Base-by-base conservation (phyloP, 2,329 filamentous ascomycete genomes). In the Hypoxylon sp. region DNA sequence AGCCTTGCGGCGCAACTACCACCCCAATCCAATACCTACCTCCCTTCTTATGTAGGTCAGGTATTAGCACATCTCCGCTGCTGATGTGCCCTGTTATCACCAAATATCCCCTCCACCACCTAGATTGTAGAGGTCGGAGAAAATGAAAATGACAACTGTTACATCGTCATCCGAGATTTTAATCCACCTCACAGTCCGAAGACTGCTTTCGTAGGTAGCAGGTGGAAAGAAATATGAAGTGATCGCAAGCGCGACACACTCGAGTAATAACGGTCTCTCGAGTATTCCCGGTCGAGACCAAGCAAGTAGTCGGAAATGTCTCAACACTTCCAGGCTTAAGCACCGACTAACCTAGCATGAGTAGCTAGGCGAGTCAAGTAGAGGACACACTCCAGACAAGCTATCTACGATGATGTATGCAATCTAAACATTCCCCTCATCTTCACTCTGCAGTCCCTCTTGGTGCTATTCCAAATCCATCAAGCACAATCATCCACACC, bases 381-480 rank as follows among this genome's bases (percentile, higher is more conserved):
- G 45, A 25, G 65, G 62, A 52, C 28, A 48, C 52, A 65, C 49
- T 36, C 66, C 69, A 53, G 58, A 59, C 63, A 65, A 63, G 59
- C 69, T 72, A 72, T 72, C 69, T 72, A 72, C 67, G 67, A 68
- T 57, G 67, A 68, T 57, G 50, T 68, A 55, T 52, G 63, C 46
- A 65, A 58, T 62, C 51, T 64, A 66, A 60, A 60, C 32, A 62
- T 49, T 41, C 62, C 51, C 55, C 48, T 55, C 53, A 25, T 43
- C 32, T 50, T 46, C 45, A 19, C 32, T 49, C 41, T 50, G 30
- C 21, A 60, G 28, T 32, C 45, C 23, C 55, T 50, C 48, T 46
- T 60, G 34, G 11, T 46, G 49, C 41, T 43, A 67, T 43, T 58
- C 55, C 34, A 25, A 61, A 34, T 21, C n/a, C 30, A 23, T 23